Conservation (phyloP, 2,329 filamentous ascomycete species). For the Xylaria sp. region DNA sequence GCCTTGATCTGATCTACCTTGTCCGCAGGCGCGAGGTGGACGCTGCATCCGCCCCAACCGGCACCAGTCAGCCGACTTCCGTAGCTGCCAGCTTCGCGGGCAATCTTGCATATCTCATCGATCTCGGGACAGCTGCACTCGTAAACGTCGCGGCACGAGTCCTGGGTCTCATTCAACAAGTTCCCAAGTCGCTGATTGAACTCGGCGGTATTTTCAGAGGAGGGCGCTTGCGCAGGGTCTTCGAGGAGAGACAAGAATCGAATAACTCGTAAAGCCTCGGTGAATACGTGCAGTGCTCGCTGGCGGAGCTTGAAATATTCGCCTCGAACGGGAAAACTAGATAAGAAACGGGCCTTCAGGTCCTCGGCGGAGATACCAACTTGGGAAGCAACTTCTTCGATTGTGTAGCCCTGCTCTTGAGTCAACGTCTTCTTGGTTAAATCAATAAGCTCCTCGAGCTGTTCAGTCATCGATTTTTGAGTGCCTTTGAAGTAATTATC, state of each 20-base stretch:
- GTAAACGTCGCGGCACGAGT: conserved; percentile 83
- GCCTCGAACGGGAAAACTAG: conserved; percentile 86
- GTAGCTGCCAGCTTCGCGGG: conserved; percentile 77
- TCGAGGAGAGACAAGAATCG: conserved; percentile 82
- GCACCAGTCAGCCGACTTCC: conserved; percentile 89
- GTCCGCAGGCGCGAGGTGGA: conserved; percentile 86
- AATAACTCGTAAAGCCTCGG: conserved; percentile 84
- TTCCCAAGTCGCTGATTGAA: conserved; percentile 76
- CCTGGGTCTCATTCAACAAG: conserved; percentile 88
- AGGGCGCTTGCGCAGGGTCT: conserved; percentile 47
- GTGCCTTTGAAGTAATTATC: conserved; percentile 73
- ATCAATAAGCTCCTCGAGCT: conserved; percentile 75
- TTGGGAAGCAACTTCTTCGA: conserved; percentile 78
- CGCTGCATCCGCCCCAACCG: conserved; percentile 95
- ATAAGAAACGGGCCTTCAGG: conserved; percentile 79
- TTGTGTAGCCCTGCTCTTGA: conserved; percentile 83
- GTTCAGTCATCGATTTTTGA: conserved; percentile 60
- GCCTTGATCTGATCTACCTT: conserved; percentile 79
- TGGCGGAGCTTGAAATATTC: conserved; percentile 87
- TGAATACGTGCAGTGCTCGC: conserved; percentile 88
- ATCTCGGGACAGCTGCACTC: conserved; percentile 92
- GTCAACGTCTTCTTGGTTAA: conserved; percentile 74
- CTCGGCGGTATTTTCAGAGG: conserved; percentile 58
- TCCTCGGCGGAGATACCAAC: conserved; percentile 72
- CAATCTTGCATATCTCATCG: conserved; percentile 85